Conservation (phyloP, 2,329 filamentous ascomycete genomes). For the Biscogniauxia mediterranea region DNA sequence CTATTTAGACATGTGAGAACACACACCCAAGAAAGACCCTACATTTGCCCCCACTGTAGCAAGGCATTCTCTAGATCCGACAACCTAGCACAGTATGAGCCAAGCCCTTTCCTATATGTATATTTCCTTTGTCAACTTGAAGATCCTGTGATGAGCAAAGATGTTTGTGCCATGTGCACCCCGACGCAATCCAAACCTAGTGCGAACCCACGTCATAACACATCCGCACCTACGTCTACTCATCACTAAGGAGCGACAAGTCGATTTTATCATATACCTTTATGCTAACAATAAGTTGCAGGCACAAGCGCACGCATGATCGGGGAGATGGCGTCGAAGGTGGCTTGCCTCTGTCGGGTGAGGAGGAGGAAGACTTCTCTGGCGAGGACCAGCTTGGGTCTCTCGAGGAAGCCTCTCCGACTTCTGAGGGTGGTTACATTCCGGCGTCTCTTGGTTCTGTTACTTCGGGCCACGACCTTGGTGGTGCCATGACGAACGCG, state of each 20-base stretch:
- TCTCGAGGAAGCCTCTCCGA: slow-evolving; percentile 75
- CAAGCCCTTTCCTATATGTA: slow-evolving; percentile 38
- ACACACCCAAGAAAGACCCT: slow-evolving; percentile 98
- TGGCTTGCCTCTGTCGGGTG: slow-evolving; percentile 66
- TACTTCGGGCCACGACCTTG: slow-evolving; percentile 33
- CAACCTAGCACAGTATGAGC: slow-evolving; percentile 91
- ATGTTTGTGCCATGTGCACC: slow-evolving; percentile 35
- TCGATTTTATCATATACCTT: slow-evolving; percentile 6
- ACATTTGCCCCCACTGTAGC: slow-evolving; percentile 95
- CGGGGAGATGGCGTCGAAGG: slow-evolving; percentile 61
- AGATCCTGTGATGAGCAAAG: slow-evolving; percentile 42
- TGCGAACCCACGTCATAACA: slow-evolving; percentile 34
- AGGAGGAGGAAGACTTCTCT: slow-evolving; percentile 79
- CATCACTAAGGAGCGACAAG: slow-evolving; percentile 30
- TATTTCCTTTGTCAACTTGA: slow-evolving; percentile 35
- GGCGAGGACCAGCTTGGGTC: slow-evolving; percentile 83
- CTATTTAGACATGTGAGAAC: slow-evolving; percentile 90
- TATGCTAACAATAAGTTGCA: slow-evolving; percentile 50
- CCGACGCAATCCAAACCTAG: slow-evolving; percentile 28
- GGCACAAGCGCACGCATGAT: slow-evolving; percentile 78
- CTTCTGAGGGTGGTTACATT: slow-evolving; percentile 64
- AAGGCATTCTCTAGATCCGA: slow-evolving; percentile 98
- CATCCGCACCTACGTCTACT: slow-evolving; percentile 36
- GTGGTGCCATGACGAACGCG: slow-evolving; percentile 33
- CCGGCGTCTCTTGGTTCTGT: slow-evolving; percentile 50